A percentile compares a stretch with the other conserved stretches of the same genome.
Conservation (phyloP, 2,329 filamentous ascomycete genomes). For the Colletotrichum godetiae region DNA sequence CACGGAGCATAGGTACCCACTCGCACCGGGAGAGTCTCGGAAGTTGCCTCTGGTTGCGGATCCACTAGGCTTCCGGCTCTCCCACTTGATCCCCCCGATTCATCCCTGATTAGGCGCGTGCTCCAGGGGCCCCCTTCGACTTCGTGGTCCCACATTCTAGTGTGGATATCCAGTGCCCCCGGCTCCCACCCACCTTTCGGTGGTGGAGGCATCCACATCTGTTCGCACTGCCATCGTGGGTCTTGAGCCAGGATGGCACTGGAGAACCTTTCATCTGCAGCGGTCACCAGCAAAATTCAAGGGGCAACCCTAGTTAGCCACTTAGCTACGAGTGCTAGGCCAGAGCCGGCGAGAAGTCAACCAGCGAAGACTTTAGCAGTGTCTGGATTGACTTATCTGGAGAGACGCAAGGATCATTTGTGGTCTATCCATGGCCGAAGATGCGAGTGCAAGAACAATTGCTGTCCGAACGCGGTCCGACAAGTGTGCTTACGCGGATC, state of each 20-base stretch:
- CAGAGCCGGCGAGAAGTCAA: not conserved
- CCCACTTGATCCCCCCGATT: conserved; percentile 17
- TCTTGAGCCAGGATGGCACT: conserved; percentile 15
- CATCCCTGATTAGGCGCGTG: conserved; percentile 20
- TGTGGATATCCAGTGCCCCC: not conserved
- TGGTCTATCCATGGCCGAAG: not conserved
- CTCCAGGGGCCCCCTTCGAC: conserved; percentile 3
- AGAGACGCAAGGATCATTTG: not conserved
- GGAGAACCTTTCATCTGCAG: conserved; percentile 17
- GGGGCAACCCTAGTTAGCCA: not conserved
- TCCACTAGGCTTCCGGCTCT: conserved; percentile 15
- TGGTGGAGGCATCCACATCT: not conserved
- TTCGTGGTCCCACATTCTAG: not conserved
- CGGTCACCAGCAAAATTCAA: not conserved
- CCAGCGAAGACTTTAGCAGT: not conserved
- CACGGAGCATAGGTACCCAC: not conserved
- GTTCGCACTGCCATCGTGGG: conserved; percentile 31
- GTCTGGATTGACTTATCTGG: no score
- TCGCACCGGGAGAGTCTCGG: conserved; percentile 25
- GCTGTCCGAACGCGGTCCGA: not conserved
- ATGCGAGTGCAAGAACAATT: not conserved
- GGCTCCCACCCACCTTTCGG: not conserved
- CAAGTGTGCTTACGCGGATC: not conserved
- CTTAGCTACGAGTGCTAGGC: not conserved
- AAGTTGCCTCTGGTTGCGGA: not conserved